Percentiles rank a stretch among this genome's conserved stretches.
Conservation (phyloP, 306 rosid species). For the Neltuma alba region DNA sequence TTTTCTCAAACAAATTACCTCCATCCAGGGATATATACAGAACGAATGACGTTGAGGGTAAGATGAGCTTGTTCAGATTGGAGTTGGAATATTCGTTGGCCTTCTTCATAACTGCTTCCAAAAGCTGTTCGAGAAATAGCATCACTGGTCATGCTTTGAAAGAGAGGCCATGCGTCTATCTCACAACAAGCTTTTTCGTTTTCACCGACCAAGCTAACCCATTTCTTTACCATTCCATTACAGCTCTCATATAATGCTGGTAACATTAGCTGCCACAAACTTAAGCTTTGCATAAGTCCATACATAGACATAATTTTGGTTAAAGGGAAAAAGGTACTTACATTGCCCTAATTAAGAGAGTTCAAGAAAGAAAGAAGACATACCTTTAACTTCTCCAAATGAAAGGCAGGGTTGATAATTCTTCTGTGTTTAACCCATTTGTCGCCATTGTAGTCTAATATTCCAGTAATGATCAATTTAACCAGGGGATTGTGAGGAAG, state of each 20-base stretch:
- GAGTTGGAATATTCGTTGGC: too few relatives aligned
- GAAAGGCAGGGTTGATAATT: slow-evolving; percentile 52
- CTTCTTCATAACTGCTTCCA: too few relatives aligned
- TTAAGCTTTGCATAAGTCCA: not conserved
- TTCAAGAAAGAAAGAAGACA: not conserved
- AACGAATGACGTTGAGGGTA: too few relatives aligned
- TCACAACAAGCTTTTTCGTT: slow-evolving; percentile 10
- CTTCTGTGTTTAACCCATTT: slow-evolving; percentile 55
- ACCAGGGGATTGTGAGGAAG: slow-evolving; percentile 1
- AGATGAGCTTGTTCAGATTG: too few relatives aligned
- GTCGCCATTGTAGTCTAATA: slow-evolving; percentile 22
- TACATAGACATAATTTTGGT: too few relatives aligned
- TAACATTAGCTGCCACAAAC: slow-evolving; percentile 28
- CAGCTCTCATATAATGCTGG: slow-evolving; percentile 29
- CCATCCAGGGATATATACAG: too few relatives aligned
- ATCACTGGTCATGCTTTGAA: too few relatives aligned
- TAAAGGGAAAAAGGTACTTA: not conserved
- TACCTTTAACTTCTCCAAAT: slow-evolving; percentile 52
- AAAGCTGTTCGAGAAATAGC: too few relatives aligned
- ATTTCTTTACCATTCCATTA: slow-evolving; percentile 14
- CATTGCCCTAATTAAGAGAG: not conserved
- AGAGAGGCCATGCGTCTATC: slow-evolving; percentile 28
- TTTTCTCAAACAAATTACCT: too few relatives aligned
- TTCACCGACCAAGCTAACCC: slow-evolving; percentile 19
- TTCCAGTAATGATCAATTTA: slow-evolving; percentile 15